These are phyloP conservation scores for Botrytis cinerea DNA, from an alignment of 2,329 filamentous ascomycete genomes.

Conservation along the genomic window DNA sequence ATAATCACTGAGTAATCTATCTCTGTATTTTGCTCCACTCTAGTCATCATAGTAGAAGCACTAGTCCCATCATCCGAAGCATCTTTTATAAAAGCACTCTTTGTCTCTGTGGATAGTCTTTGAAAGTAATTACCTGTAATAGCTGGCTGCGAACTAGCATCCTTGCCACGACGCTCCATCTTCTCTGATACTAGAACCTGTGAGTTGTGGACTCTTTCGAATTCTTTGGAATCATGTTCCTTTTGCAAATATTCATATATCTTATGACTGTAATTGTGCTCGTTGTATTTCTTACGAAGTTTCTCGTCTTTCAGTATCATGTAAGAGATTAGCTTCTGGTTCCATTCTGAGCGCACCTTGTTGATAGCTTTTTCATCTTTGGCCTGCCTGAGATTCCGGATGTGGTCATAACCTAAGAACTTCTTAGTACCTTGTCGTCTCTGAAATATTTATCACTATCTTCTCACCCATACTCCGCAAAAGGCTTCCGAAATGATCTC, in stretches of 20 bases:
- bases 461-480: constrained; percentile 1
- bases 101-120: not conserved
- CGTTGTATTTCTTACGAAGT: not conserved
- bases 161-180: not conserved
- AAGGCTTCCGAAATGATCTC: not conserved
- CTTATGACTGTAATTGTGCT: not conserved
- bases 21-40: not conserved
- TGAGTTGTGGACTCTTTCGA: not conserved
- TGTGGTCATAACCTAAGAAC: not conserved
- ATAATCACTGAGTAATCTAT: not conserved
- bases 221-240: not conserved
- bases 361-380: not conserved
- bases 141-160: not conserved
- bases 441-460: not conserved
- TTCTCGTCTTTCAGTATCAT: not conserved
- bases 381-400: not conserved
- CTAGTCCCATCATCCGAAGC: not conserved
- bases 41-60: not conserved
- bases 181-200: too few relatives aligned
- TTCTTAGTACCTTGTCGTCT: not conserved
- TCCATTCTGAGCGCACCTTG: not conserved
- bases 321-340: not conserved
- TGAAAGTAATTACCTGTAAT: not conserved
- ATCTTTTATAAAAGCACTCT: not conserved
- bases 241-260: not conserved